Base-by-base conservation (phyloP, 345 rosid species). In the Toxicodendron radicans region DNA sequence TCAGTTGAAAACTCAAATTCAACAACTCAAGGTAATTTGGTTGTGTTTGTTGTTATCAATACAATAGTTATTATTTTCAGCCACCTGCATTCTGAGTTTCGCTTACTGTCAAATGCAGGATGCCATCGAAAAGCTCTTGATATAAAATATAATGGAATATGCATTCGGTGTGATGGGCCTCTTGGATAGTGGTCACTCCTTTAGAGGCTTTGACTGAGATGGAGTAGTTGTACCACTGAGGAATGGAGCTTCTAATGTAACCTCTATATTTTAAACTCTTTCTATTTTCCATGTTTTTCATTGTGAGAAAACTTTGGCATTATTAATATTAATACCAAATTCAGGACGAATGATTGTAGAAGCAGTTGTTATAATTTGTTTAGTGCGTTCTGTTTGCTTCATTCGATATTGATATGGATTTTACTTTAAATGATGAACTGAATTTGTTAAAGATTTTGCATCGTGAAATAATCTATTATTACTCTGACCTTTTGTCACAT, bases 121-220 rank as follows among this genome's bases (percentile, higher is more conserved):
- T 83, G 98, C 98, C 33, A 90, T 93, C 32, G 97, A 95, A 79
- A 95, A 93, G 88, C 96, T 95, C 49, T 82, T 91, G 72, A 92
- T 94, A 79, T 94, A 79, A 77, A 70, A 58, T 51, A 45, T 20
- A n/a, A 35, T 1, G 68, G 67, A 17, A 77, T 63, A 63, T 11
- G 53, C 68, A 54, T 76, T 87, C 88, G 90, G 95, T 85, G 88
- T 90, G 95, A 92, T 90, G 94, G 91, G 97, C 89, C 92, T 86
- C 90, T 76, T 49, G 51, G 81, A 80, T 78, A 62, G 79, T 65
- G 56, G 80, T 60, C 56, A 76, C 75, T 78, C 76, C 77, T 76
- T 73, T 64, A 30, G 81, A 80, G 88, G 86, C 92, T 89, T 85
- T 83, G 92, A 88, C 94, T 83, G 90, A 86, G 90, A 86, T 77